These are phyloP conservation scores for Carex littledalei DNA, from an alignment of 176 grass and related monocot species.

Conservation along the genomic window DNA sequence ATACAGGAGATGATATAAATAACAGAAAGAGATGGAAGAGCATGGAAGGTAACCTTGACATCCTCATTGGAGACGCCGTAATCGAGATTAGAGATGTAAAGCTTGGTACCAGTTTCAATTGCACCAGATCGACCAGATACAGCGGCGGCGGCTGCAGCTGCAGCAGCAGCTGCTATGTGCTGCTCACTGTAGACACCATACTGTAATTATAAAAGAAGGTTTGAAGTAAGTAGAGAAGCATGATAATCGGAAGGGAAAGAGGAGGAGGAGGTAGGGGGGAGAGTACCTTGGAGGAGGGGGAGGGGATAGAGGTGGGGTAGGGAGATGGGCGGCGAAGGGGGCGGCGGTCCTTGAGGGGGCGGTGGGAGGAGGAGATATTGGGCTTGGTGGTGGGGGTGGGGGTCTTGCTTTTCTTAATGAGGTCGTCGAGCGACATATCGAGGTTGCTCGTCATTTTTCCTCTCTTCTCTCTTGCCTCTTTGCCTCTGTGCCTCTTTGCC, in stretches of 20 bases:
- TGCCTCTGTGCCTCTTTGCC: neutral
- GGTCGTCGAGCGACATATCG: conserved; percentile 68
- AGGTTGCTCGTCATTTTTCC: conserved; percentile 39
- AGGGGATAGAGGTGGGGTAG: conserved; percentile 1
- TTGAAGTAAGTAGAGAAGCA: no score
- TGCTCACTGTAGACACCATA: conserved; percentile 29
- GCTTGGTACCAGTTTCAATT: conserved; percentile 42
- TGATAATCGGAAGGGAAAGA: neutral
- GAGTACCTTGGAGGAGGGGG: conserved; percentile 23
- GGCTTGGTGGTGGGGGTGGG: neutral
- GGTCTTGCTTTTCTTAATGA: conserved; percentile 64
- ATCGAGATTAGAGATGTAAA: conserved; percentile 78
- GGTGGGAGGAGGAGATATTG: neutral
- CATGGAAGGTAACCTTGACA: conserved; percentile 37
- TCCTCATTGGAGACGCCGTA: conserved; percentile 61
- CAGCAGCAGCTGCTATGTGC: conserved; percentile 17
- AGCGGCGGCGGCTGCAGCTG: conserved; percentile 1
- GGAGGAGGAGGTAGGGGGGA: neutral
- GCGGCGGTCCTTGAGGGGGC: conserved; percentile 24
- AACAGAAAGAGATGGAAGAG: neutral
- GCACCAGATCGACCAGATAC: neutral
- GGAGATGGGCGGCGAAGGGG: conserved; percentile 29
- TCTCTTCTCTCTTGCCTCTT: neutral
- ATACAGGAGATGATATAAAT: neutral
- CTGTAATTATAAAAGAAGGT: neutral